These are phyloP conservation scores for Phytopythium kandeliae DNA, from an alignment of 352 stramenopile species.

Conservation along the genomic window DNA sequence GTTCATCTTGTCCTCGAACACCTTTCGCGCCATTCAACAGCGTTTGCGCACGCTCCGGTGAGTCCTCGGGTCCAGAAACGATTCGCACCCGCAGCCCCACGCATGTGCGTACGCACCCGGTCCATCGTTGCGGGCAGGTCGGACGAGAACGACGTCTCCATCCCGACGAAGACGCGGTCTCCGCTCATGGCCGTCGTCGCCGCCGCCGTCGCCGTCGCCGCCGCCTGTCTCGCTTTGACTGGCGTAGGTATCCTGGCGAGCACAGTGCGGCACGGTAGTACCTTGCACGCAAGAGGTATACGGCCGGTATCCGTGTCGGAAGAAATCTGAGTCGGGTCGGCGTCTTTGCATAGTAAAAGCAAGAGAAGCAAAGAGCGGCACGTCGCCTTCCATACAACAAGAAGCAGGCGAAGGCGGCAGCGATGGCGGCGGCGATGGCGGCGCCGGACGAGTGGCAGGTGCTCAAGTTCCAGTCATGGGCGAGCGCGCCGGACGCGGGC, in stretches of 20 bases:
- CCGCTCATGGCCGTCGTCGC: conserved; percentile 10
- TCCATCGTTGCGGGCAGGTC: conserved; percentile 61
- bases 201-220: conserved; percentile 5
- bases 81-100: not conserved
- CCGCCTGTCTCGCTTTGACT: conserved; percentile 1
- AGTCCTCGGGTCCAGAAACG: not conserved
- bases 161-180: conserved; percentile 68
- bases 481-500: conserved; percentile 69
- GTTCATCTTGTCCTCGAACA: conserved; percentile 76
- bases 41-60: not conserved
- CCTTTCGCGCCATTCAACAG: conserved; percentile 17
- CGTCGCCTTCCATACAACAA: too few relatives aligned
- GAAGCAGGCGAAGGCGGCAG: not conserved
- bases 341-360: not conserved
- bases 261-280: too few relatives aligned
- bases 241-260: not conserved
- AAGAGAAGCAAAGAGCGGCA: not conserved
- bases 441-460: conserved; percentile 20
- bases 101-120: conserved; percentile 21
- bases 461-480: conserved; percentile 81
- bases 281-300: not conserved
- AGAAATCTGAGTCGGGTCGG: not conserved
- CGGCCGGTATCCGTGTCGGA: not conserved
- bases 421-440: not conserved
- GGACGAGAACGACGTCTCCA: conserved; percentile 69